Evolutionary conservation across 164 flowering plant genomes (phyloP).

Genomic region (Houttuynia cordata): DNA sequence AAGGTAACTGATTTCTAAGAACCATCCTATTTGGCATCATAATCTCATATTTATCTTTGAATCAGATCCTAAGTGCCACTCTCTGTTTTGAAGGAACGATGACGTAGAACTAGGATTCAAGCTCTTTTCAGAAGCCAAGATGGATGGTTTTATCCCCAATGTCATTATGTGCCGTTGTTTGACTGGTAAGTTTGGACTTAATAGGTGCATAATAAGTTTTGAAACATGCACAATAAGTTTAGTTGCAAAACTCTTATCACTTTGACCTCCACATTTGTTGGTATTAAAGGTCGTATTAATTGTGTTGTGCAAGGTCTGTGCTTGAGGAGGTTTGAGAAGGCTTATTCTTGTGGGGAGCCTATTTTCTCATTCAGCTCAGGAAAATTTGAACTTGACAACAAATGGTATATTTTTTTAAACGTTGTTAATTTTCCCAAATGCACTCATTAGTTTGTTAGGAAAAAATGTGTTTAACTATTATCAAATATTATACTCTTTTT

Average conservation of each 20-base stretch:
- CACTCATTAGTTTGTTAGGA: background rate
- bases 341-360: slow-evolving; percentile 52
- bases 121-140: slow-evolving; percentile 61
- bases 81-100: slow-evolving; percentile 41
- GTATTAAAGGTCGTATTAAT: background rate
- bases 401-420: slow-evolving; percentile 39
- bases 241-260: slow-evolving; percentile 3
- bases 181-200: slow-evolving; percentile 35
- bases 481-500: background rate
- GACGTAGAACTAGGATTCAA: slow-evolving; percentile 51
- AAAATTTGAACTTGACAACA: slow-evolving; percentile 46
- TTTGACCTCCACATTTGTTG: too few relatives aligned
- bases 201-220: too few relatives aligned
- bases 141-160: slow-evolving; percentile 48
- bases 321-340: slow-evolving; percentile 56
- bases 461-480: too few relatives aligned
- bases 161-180: slow-evolving; percentile 56
- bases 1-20: slow-evolving; percentile 30
- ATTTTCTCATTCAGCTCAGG: slow-evolving; percentile 52
- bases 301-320: slow-evolving; percentile 52
- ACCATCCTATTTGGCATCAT: background rate
- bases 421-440: background rate
- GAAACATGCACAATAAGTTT: too few relatives aligned
- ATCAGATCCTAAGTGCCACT: background rate
- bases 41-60: background rate